A percentile compares a stretch with the other conserved stretches of the same genome.
Evolutionary conservation across 148 eudicot species (phyloP).

Genomic region (Cornus suecica): DNA sequence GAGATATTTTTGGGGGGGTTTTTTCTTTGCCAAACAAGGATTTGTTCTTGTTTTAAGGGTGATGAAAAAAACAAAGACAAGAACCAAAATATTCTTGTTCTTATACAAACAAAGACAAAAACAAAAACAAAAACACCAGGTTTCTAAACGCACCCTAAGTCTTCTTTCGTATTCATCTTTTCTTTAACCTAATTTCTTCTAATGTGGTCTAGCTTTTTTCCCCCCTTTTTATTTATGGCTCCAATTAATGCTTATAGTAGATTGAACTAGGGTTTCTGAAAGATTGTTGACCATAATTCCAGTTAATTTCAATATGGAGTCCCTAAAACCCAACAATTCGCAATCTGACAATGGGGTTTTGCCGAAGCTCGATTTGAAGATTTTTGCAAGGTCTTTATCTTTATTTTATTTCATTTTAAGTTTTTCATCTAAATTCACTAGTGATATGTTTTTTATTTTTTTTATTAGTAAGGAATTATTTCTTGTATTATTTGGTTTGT

Average conservation of each 20-base stretch:
- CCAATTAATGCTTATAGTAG: background rate
- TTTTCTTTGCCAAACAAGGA: too few species aligned
- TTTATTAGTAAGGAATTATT: background rate
- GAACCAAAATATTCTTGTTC: too few species aligned
- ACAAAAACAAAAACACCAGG: too few species aligned
- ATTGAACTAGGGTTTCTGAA: background rate
- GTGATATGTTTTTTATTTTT: background rate
- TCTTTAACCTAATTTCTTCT: background rate
- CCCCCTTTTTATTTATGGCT: too few species aligned
- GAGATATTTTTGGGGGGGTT: too few species aligned
- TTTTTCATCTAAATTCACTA: background rate
- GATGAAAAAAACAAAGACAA: too few species aligned
- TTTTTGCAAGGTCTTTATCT: conserved; percentile 64
- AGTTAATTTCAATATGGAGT: conserved; percentile 32
- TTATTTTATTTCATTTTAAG: background rate
- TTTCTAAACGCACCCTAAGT: too few species aligned
- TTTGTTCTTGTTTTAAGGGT: too few species aligned
- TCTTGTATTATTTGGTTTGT: background rate
- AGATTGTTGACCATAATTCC: background rate
- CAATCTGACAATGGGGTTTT: conserved; percentile 25
- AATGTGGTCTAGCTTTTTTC: background rate
- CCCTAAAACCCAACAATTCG: conserved; percentile 18
- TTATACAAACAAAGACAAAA: too few species aligned
- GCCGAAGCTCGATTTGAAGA: conserved; percentile 57
- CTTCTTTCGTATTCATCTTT: too few species aligned